Evolutionary conservation across 2,329 filamentous ascomycete genomes (phyloP).

Genomic region (Trichoderma harzianum): DNA sequence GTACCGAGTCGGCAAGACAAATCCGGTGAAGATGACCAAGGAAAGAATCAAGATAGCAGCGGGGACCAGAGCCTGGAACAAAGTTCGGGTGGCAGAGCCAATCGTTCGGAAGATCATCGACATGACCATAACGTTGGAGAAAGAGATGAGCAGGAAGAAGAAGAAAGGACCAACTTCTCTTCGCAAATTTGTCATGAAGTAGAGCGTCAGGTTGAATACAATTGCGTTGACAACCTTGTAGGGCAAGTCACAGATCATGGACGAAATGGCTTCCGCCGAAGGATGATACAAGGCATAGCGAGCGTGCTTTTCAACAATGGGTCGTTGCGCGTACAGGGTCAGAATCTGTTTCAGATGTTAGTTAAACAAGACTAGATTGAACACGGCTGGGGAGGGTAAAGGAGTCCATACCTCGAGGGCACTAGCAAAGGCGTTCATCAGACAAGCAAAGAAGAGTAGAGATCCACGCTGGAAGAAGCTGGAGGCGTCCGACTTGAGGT

Average conservation of each 20-base stretch:
- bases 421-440: conserved; percentile 81
- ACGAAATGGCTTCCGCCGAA: conserved; percentile 80
- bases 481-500: conserved; percentile 59
- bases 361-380: not conserved
- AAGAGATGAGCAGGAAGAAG: conserved; percentile 76
- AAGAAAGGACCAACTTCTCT: conserved; percentile 76
- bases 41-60: conserved; percentile 60
- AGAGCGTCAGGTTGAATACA: conserved; percentile 74
- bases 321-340: conserved; percentile 81
- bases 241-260: conserved; percentile 82
- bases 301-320: conserved; percentile 86
- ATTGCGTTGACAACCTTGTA: conserved; percentile 71
- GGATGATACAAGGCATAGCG: conserved; percentile 88
- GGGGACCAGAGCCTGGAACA: conserved; percentile 61
- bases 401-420: conserved; percentile 60
- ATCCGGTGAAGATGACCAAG: conserved; percentile 68
- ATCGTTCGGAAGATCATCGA: conserved; percentile 84
- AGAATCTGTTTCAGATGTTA: conserved; percentile 55
- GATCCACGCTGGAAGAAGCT: conserved; percentile 79
- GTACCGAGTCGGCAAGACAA: conserved; percentile 61
- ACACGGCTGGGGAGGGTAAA: not conserved
- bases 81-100: conserved; percentile 68
- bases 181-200: conserved; percentile 83
- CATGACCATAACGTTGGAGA: conserved; percentile 71
- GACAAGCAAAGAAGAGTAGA: conserved; percentile 80